Conservation (phyloP, 257 asterid species). For the Salvia hispanica region DNA sequence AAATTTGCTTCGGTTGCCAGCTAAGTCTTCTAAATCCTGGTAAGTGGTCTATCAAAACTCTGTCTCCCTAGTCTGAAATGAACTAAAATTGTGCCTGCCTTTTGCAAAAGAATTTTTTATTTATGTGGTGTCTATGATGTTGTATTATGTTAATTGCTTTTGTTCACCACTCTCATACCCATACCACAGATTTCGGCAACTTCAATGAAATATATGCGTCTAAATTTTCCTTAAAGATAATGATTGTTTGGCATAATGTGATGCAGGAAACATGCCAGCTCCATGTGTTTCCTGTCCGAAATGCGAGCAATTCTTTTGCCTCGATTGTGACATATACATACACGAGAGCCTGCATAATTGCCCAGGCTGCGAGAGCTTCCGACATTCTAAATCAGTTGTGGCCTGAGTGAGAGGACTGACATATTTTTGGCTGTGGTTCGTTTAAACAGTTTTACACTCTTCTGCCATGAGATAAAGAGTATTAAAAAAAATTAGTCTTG, state of each 20-base stretch:
- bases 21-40: conserved; percentile 82
- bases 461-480: not conserved
- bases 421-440: not conserved
- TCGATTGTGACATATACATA: conserved; percentile 91
- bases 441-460: not conserved
- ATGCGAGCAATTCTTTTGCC: conserved; percentile 85
- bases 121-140: not conserved
- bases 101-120: not conserved
- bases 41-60: conserved; percentile 27
- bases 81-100: not conserved
- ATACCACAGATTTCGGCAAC: too few species aligned
- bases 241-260: not conserved
- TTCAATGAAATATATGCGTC: too few species aligned
- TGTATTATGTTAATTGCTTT: not conserved
- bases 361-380: conserved; percentile 93
- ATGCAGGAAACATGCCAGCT: conserved; percentile 70
- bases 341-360: conserved; percentile 98
- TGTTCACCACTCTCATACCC: too few species aligned
- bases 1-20: conserved; percentile 82
- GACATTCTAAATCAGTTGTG: conserved; percentile 46
- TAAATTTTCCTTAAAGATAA: too few species aligned
- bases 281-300: conserved; percentile 77
- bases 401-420: conserved; percentile 41
- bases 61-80: not conserved
- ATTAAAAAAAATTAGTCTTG: not conserved